phyloP scores from a whole-genome alignment of 2,329 filamentous ascomycete genomes.

The Xylaria sp. region DNA sequence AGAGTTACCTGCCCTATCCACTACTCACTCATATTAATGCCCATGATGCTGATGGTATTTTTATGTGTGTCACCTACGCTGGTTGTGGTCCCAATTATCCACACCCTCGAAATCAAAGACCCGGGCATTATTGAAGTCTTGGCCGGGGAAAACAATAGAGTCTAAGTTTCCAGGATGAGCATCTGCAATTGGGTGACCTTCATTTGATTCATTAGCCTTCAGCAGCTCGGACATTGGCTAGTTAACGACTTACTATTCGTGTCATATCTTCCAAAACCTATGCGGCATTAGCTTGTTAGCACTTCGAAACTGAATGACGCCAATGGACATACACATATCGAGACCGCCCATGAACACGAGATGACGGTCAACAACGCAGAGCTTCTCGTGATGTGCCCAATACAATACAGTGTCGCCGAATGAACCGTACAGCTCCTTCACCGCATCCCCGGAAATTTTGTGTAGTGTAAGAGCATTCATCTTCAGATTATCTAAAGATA shows the following conservation, averaged over 20 bases:
- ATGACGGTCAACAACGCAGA: constrained; percentile 82
- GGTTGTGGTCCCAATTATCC: constrained; percentile 83
- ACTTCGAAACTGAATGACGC: not conserved
- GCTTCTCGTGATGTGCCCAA: constrained; percentile 95
- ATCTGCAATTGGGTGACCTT: constrained; percentile 81
- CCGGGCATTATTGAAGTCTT: constrained; percentile 92
- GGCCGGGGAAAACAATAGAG: constrained; percentile 83
- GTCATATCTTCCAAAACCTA: constrained; percentile 85
- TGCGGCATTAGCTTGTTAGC: constrained; percentile 40
- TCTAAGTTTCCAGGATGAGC: constrained; percentile 82
- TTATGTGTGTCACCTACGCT: constrained; percentile 58
- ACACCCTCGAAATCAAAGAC: constrained; percentile 86
- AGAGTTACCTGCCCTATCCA: constrained; percentile 81
- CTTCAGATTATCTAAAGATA: constrained; percentile 56
- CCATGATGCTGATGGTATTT: not conserved
- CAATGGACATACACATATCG: constrained; percentile 72
- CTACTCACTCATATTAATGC: constrained; percentile 47
- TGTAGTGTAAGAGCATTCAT: constrained; percentile 62
- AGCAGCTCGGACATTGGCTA: not conserved
- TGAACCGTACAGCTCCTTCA: constrained; percentile 85
- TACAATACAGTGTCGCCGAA: constrained; percentile 84
- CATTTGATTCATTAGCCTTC: constrained; percentile 35
- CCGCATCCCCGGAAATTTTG: constrained; percentile 75
- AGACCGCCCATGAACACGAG: constrained; percentile 92
- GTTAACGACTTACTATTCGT: constrained; percentile 69